Base-by-base conservation (phyloP, 1,139 yeast genomes). In the Suhomyces coccinellae region DNA sequence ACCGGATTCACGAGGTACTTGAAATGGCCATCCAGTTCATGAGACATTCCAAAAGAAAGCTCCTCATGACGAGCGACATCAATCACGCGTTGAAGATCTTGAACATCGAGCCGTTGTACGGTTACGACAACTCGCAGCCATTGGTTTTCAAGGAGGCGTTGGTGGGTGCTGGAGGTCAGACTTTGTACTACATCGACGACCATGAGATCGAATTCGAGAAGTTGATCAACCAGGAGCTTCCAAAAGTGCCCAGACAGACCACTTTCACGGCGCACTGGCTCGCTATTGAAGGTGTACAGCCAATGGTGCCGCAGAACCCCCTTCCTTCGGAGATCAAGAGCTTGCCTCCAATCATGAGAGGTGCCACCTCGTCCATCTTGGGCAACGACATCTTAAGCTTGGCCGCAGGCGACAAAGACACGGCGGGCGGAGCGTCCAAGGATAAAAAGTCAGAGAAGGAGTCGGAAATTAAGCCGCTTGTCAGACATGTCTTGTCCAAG, bases 261-360 rank as follows among this genome's bases (percentile, higher is more conserved):
- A 84, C 96, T 0, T 91, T 87, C 62, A 89, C 98, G 0, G 97
- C 98, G 2, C 99, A 95, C 65, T 95, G 99, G 99, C 75, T 95
- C 34, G 98, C 99, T 0, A 88, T 95, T 47, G 99, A 95, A 67
- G 99, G 99, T 44, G 97, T 95, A 4, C 99, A 95, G 62, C 99
- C 99, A 1, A 86, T 95, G 43, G 93, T 95, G 46, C 96, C 97
- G 1, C 99, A 95, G 66, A 95, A 95, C 67, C 99, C 99, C 30
- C 80, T 87, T 37, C 82, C 91, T 20, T 76, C 83, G 35, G 95
- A 86, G 55, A 82, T 86, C 45, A 82, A 81, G 58, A 73, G 75
- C 43, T 63, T 85, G 20, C 84, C 87, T 34, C 86, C 91, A 2
- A 71, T 80, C 14, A 75, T 80, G 35, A 72, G 95, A 58, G 95